phyloP scores from a whole-genome alignment of 148 eudicot species.

The Nepenthes gracilis region DNA sequence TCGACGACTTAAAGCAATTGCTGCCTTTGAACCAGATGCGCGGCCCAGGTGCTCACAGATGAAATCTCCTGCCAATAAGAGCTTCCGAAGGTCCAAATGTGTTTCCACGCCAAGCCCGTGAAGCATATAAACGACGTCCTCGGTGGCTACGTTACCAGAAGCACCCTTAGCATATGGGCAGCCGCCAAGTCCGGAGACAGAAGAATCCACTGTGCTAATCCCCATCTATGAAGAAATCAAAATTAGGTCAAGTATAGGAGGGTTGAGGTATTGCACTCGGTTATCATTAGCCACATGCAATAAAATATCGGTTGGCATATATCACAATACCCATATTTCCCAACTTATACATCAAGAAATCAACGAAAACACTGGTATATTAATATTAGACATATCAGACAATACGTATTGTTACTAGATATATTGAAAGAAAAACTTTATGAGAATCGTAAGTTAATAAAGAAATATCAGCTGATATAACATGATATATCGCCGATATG shows the following conservation, averaged over 20 bases:
- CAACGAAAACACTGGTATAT: no score
- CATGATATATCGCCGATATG: no score
- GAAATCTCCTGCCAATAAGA: constrained; percentile 67
- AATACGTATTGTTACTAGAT: no score
- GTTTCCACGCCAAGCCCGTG: constrained; percentile 73
- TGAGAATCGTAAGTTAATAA: no score
- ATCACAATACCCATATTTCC: no score
- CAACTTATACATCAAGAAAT: no score
- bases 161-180: constrained; percentile 98
- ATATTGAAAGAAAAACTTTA: no score
- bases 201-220: constrained; percentile 64
- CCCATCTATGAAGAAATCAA: constrained; percentile 51
- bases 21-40: constrained; percentile 71
- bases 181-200: constrained; percentile 84
- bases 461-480: no score
- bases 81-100: constrained; percentile 58
- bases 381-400: no score
- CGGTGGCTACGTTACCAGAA: constrained; percentile 88
- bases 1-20: constrained; percentile 52
- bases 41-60: constrained; percentile 67
- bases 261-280: no score
- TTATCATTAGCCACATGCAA: no score
- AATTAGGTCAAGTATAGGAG: neutral
- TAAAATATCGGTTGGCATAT: no score
- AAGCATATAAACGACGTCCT: constrained; percentile 92